phyloP scores from a whole-genome alignment of 495 filamentous ascomycete genomes.

The Penicillium angulare region DNA sequence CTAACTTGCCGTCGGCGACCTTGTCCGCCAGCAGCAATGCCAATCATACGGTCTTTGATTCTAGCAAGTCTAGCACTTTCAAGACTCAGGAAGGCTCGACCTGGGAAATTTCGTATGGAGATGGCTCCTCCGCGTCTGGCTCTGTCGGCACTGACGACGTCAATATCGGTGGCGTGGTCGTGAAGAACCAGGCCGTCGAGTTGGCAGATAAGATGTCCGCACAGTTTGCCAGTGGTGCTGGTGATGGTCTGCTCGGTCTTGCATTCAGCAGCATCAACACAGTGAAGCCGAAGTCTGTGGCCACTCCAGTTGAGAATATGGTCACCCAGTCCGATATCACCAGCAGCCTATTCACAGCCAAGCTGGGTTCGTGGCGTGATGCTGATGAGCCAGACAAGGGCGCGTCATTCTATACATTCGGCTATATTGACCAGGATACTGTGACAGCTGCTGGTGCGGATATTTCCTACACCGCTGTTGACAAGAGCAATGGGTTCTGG shows the following conservation, averaged over 20 bases:
- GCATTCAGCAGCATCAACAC: slow-evolving; percentile 72
- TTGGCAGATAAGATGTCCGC: slow-evolving; percentile 63
- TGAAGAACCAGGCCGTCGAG: slow-evolving; percentile 69
- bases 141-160: slow-evolving; percentile 69
- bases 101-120: slow-evolving; percentile 75
- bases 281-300: slow-evolving; percentile 54
- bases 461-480: slow-evolving; percentile 62
- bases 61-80: slow-evolving; percentile 60
- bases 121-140: slow-evolving; percentile 69
- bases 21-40: slow-evolving; percentile 34
- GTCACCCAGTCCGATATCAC: slow-evolving; percentile 65
- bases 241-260: slow-evolving; percentile 75
- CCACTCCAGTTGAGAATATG: slow-evolving; percentile 78
- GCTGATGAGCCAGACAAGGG: slow-evolving; percentile 51
- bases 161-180: slow-evolving; percentile 62
- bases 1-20: slow-evolving; percentile 44
- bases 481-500: slow-evolving; percentile 74
- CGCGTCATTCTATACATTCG: slow-evolving; percentile 76
- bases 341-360: slow-evolving; percentile 69
- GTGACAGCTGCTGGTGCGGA: slow-evolving; percentile 54
- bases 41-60: slow-evolving; percentile 56
- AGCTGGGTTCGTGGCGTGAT: slow-evolving; percentile 65
- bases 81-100: slow-evolving; percentile 45
- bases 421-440: slow-evolving; percentile 67
- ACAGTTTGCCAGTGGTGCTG: slow-evolving; percentile 55